A percentile compares a stretch with the other conserved stretches of the same genome.
phyloP scores from a whole-genome alignment of 2,329 filamentous ascomycete genomes.

The Aspergillus sp. region DNA sequence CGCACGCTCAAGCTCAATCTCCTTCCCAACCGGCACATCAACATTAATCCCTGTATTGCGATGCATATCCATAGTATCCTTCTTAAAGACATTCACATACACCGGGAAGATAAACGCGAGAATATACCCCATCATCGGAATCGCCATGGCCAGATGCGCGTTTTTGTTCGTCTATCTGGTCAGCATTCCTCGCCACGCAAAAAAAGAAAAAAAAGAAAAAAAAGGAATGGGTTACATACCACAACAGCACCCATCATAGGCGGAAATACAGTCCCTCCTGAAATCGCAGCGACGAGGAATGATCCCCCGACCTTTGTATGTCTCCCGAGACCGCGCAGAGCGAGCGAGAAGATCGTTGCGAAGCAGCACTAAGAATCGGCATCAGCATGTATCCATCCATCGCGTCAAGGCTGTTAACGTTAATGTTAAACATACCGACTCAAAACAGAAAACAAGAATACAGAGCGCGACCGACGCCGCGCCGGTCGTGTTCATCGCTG shows the following conservation, averaged over 20 bases:
- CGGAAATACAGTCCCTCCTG: not conserved
- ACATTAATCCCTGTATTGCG: not conserved
- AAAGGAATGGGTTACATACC: too few species aligned
- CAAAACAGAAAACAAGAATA: conserved; percentile 1
- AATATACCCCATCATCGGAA: not conserved
- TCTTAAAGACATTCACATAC: not conserved
- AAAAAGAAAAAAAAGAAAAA: too few species aligned
- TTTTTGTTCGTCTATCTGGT: not conserved
- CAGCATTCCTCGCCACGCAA: too few species aligned
- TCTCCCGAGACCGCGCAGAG: not conserved
- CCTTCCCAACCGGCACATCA: not conserved
- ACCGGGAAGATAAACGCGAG: not conserved
- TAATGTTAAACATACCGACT: not conserved
- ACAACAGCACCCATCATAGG: not conserved
- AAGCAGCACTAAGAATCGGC: conserved; percentile 6
- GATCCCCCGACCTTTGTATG: conserved; percentile 6
- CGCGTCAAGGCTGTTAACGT: too few species aligned
- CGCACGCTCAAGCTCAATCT: not conserved
- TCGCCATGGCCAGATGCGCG: not conserved
- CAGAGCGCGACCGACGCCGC: not conserved
- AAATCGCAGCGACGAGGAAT: not conserved
- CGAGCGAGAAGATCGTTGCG: conserved; percentile 8
- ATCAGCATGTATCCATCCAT: not conserved
- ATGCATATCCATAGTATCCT: not conserved
- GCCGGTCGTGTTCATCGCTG: not conserved